Base-by-base conservation (phyloP, 1,139 yeast genomes). In the Yamadazyma pseudoaaseri region DNA sequence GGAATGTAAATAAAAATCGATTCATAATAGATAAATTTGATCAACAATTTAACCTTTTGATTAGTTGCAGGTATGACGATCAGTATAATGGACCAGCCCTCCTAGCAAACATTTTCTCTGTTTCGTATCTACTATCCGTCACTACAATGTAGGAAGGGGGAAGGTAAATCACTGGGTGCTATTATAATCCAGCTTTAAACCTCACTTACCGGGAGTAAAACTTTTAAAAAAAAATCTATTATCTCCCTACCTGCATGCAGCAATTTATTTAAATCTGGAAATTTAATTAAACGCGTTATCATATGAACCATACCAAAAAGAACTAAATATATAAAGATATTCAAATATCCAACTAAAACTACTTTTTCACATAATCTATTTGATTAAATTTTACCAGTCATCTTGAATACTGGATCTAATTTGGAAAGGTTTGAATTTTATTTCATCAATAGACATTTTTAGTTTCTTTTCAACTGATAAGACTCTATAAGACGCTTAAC, bases 201-300 rank as follows among this genome's bases (percentile, higher is more conserved):
- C 25, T 22, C 12, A 22, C 12, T 6, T 22, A 22, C n/a, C 25
- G n/a, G 25, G 25, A 22, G 13, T 6, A 22, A 6, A 8, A 10
- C n/a, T 11, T 22, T 22, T 11, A 22, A 22, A 22, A 22, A 22
- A 22, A 22, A 22, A 22, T 22, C n/a, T 22, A 6, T 7, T 8
- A 22, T 11, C 25, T 22, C 12, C 7, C 7, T 7, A 22, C 20
- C 30, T 27, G 30, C 23, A 27, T 27, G 20, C 18, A 12, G 16
- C 16, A 12, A 18, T 10, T 27, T n/a, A 11, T 13, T 20, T 14
- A 16, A 29, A 27, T 18, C 16, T n/a, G 36, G 39, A 27, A 35
- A 37, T 20, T 37, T 35, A 37, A 37, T 35, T 32, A 29, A 33
- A 37, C 39, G 39, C 39, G 41, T 35, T 35, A 31, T 27, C 31